Percentiles rank a stretch among this genome's conserved stretches.
These are phyloP conservation scores for Phytophthora meadii DNA, from an alignment of 352 stramenopile genomes.

Conservation along the genomic window DNA sequence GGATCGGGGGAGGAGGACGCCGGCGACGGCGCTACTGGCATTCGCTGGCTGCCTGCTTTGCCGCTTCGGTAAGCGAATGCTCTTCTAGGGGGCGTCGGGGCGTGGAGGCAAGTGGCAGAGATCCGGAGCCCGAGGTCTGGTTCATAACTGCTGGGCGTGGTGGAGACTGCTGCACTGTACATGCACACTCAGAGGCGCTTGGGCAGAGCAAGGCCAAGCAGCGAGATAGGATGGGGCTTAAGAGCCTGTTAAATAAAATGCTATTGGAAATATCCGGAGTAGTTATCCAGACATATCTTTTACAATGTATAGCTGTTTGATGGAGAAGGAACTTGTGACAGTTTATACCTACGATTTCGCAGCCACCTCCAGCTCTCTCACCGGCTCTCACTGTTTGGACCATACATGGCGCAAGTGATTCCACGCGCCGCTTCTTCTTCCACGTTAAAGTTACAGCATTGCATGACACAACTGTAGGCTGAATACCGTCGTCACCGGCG, in stretches of 20 bases:
- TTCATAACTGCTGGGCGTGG: conserved; percentile 36
- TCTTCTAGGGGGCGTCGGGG: conserved; percentile 14
- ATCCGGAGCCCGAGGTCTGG: conserved; percentile 34
- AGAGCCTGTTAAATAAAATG: not conserved
- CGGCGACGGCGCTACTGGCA: conserved; percentile 18
- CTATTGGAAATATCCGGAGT: not conserved
- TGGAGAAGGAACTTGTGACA: not conserved
- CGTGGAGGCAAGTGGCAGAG: conserved; percentile 29
- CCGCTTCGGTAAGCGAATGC: conserved; percentile 25
- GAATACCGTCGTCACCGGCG: not conserved
- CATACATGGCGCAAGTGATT: conserved; percentile 17
- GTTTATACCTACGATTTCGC: not conserved
- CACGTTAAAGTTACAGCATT: conserved; percentile 7
- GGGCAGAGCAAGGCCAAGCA: conserved; percentile 25
- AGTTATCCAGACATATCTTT: too few species aligned
- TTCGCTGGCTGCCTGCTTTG: conserved; percentile 29
- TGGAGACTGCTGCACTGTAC: conserved; percentile 13
- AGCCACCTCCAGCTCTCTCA: conserved; percentile 15
- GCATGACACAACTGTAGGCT: conserved; percentile 5
- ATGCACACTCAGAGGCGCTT: conserved; percentile 11
- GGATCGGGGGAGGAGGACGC: conserved; percentile 2
- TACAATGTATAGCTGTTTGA: not conserved
- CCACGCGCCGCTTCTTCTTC: conserved; percentile 2
- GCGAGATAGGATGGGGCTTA: conserved; percentile 22
- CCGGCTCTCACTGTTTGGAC: conserved; percentile 29